Evolutionary conservation across 306 rosid species (phyloP).

Genomic region (Sicyos baderoa): DNA sequence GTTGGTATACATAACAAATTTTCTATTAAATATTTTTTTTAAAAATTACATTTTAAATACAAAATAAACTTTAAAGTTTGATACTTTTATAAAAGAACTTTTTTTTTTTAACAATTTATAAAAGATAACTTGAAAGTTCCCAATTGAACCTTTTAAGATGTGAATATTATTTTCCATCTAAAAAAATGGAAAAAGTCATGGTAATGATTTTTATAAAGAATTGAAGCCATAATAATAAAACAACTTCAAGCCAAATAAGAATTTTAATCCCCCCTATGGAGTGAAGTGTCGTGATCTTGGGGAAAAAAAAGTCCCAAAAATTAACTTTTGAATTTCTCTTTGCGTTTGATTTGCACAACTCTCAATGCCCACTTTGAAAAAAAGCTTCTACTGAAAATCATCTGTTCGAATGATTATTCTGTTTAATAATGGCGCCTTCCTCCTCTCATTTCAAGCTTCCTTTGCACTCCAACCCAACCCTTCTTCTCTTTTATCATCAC

Average conservation of each 20-base stretch:
- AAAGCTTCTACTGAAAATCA: slow-evolving; percentile 16
- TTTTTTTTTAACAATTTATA: too few relatives aligned
- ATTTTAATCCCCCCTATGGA: background rate
- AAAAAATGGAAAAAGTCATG: background rate
- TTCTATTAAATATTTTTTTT: too few relatives aligned
- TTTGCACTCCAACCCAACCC: slow-evolving; percentile 1
- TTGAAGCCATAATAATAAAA: background rate
- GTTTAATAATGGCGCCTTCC: slow-evolving; percentile 15
- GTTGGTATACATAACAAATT: too few relatives aligned
- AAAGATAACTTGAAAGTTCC: too few relatives aligned
- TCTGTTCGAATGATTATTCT: slow-evolving; percentile 13
- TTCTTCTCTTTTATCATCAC: slow-evolving; percentile 11
- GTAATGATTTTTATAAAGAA: background rate
- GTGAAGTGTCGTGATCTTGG: background rate
- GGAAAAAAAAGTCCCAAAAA: slow-evolving; percentile 1
- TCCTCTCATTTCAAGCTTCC: background rate
- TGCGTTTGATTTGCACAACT: slow-evolving; percentile 19
- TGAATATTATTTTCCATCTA: too few relatives aligned
- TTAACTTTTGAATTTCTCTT: slow-evolving; percentile 12
- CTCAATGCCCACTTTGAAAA: slow-evolving; percentile 19
- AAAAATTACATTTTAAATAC: too few relatives aligned
- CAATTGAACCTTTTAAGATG: too few relatives aligned
- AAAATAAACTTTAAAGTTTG: too few relatives aligned
- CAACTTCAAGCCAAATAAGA: background rate
- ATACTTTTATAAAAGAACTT: too few relatives aligned